Conservation (phyloP, 2,329 filamentous ascomycete genomes). For the Chaetomium strumarium region DNA sequence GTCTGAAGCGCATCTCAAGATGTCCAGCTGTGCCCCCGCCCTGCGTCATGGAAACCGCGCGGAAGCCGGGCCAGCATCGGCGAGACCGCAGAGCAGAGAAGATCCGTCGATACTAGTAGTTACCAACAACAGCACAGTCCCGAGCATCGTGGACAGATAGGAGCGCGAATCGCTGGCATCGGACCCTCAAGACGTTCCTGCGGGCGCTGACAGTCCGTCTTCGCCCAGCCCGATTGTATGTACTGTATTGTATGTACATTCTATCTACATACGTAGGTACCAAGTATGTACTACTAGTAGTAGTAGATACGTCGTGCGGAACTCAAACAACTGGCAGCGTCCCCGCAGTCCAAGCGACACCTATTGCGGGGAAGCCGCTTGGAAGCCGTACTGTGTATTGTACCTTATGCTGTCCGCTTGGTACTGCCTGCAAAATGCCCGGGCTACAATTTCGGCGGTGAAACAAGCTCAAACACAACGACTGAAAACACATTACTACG, state of each 20-base stretch:
- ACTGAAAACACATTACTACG: too few species aligned
- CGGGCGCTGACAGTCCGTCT: too few species aligned
- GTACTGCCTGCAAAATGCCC: conserved; percentile 16
- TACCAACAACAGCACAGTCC: too few species aligned
- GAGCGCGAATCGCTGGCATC: too few species aligned
- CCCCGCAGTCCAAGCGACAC: not conserved
- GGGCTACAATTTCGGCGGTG: conserved; percentile 12
- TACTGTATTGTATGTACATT: too few species aligned
- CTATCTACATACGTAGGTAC: too few species aligned
- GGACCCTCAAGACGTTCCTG: too few species aligned
- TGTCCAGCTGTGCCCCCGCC: conserved; percentile 16
- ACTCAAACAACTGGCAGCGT: not conserved
- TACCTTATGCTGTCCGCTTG: conserved; percentile 11
- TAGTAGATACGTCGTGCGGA: not conserved
- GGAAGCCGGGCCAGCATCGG: conserved; percentile 6
- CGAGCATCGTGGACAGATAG: too few species aligned
- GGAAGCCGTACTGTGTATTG: too few species aligned
- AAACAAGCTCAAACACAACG: not conserved
- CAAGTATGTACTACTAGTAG: not conserved
- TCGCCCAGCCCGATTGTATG: too few species aligned
- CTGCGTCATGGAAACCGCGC: conserved; percentile 9
- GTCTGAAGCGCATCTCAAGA: conserved; percentile 10
- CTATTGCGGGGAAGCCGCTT: conserved; percentile 15
- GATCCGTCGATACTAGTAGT: not conserved
- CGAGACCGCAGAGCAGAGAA: conserved; percentile 3